Base-by-base conservation (phyloP, 164 flowering plant genomes). In the Euptelea pleiosperma region DNA sequence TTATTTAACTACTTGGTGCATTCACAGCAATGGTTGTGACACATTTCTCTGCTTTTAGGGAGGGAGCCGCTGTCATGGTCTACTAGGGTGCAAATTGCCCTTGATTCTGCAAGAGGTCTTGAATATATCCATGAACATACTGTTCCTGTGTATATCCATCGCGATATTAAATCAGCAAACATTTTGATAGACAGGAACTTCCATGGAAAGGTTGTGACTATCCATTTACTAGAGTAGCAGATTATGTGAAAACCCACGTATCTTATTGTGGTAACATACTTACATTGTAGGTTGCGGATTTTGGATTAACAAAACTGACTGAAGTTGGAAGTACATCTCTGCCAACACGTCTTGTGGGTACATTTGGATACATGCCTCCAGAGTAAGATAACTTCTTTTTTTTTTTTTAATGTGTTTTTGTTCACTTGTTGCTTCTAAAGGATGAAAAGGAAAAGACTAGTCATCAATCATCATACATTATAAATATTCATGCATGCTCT, bases 311-410 rank as follows among this genome's bases (percentile, higher is more conserved):
- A 10, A 92, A 89, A 66, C 78, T 92, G 52, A 80, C 87, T 59
- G 95, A 89, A 79, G 88, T 79, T 46, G 95, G 91, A 56, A 72
- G 76, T 67, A 39, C 79, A 54, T 77, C 96, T 10, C 45, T 80
- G 43, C 82, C 66, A 33, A 92, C 96, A 11, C 88, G 89, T 56
- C 80, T 89, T 50, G 96, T 79, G 53, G 98, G 98, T 25, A 92
- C 98, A 61, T 92, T 89, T 70, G 98, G 96, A 64, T 92, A 92
- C 72, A 89, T 92, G 96, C 81, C 98, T 9, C 98, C 98, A 3
- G 96, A 92, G 98, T 92, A 79, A 79, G 87, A 25, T 61, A 6
- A 18, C 8, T 67, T 52, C 60, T 43, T 0, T 35, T 19, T n/a
- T 18, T 43, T 26, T 19, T 1, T 21, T 21, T 34, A 1, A 15